A percentile compares a stretch with the other conserved stretches of the same genome.
Evolutionary conservation across 1,284 basidiomycete species (phyloP).

Genomic region (Ceratobasidium sp.): DNA sequence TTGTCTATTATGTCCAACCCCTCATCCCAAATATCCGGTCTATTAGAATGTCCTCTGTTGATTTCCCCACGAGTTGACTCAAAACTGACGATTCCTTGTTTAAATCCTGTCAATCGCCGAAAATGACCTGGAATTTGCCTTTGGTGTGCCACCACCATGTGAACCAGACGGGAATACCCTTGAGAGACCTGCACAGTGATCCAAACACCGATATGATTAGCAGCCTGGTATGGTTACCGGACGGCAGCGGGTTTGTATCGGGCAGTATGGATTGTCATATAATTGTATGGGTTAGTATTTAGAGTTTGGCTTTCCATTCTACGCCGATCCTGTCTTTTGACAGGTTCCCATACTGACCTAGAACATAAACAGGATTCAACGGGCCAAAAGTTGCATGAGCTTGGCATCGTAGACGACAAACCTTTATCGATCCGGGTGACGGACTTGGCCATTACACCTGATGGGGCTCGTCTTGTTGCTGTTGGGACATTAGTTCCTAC

Average conservation of each 20-base stretch:
- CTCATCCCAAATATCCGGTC: not conserved
- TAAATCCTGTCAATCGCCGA: not conserved
- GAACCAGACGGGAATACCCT: slow-evolving; percentile 72
- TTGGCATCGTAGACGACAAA: slow-evolving; percentile 48
- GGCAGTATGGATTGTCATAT: slow-evolving; percentile 90
- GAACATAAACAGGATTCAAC: slow-evolving; percentile 21
- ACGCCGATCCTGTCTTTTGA: not conserved
- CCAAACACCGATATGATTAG: slow-evolving; percentile 77
- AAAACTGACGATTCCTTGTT: slow-evolving; percentile 1
- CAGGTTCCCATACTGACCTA: not conserved
- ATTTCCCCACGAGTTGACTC: slow-evolving; percentile 40
- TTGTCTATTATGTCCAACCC: slow-evolving; percentile 10
- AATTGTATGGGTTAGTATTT: slow-evolving; percentile 81
- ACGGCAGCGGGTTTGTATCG: slow-evolving; percentile 90
- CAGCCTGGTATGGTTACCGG: slow-evolving; percentile 87
- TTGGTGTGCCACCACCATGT: not conserved
- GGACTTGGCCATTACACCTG: slow-evolving; percentile 88
- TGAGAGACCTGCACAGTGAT: slow-evolving; percentile 75
- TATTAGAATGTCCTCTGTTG: not conserved
- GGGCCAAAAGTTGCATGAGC: slow-evolving; percentile 35
- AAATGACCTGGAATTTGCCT: not conserved
- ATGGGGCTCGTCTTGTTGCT: slow-evolving; percentile 83
- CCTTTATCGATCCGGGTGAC: slow-evolving; percentile 85
- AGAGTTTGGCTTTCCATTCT: not conserved
- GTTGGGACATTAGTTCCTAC: slow-evolving; percentile 71